Base-by-base conservation (phyloP, 2,329 filamentous ascomycete species). In the Macrophomina tecta region DNA sequence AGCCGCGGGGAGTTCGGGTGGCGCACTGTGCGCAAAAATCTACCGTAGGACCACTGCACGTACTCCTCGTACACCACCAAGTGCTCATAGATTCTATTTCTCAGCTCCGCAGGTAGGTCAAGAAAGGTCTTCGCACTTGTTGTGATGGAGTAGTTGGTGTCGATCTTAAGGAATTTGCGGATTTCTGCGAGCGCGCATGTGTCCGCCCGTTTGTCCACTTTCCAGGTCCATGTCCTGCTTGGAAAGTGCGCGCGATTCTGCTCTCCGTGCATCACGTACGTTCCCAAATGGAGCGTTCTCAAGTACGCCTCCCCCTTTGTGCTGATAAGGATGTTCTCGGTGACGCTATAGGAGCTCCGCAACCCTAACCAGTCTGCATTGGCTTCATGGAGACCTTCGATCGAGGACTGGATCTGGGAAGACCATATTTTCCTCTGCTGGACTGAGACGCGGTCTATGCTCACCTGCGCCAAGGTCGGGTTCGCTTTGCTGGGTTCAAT, bases 401-500 rank as follows among this genome's bases (percentile, higher is more conserved):
- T 16, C n/a, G 53, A 56, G 9, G 53, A 56, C n/a, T 42, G 53
- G 36, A 56, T 56, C 53, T 56, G 53, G 36, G 53, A 4, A 23
- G 8, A 23, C 53, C 53, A 56, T 28, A 56, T 56, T 36, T 18
- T 56, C 36, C 53, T 56, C 53, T 56, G 53, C 9, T 56, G 53
- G 5, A 56, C 6, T 6, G 53, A 40, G 36, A 56, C n/a, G 8
- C n/a, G 11, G 34, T 42, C 53, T 34, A 56, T 14, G n/a, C n/a
- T 56, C 18, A 56, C 53, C 36, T 56, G 53, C 53, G 53, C 53
- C 53, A 56, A 42, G 53, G 53, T 56, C 23, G 53, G 36, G 36
- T 56, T 56, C n/a, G 53, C 53, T 32, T 34, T 56, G 53, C 34
- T 56, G 3, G 53, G 53, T 56, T 56, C 53, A 12, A 56, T 56